Percentiles rank a stretch among this genome's conserved stretches.
Evolutionary conservation across 1,284 basidiomycete species (phyloP).

Genomic region (Pascua guehoae): DNA sequence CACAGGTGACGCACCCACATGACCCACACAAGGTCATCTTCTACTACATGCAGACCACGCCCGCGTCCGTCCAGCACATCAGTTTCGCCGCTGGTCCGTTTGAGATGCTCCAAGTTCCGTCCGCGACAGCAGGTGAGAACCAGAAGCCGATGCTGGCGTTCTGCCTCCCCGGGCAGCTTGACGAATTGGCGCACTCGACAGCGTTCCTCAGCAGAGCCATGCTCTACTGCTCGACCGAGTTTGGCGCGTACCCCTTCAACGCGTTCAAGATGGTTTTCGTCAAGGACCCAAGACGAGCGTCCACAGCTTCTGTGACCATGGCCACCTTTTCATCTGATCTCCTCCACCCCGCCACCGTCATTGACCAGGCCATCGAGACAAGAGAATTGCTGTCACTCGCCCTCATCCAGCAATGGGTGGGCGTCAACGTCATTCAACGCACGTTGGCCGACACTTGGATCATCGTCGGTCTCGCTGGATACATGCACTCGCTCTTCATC

Average conservation of each 20-base stretch:
- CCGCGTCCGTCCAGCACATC: conserved; percentile 92
- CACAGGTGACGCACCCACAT: conserved; percentile 84
- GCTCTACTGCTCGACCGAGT: conserved; percentile 86
- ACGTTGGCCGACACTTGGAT: conserved; percentile 96
- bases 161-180: conserved; percentile 77
- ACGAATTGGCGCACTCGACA: conserved; percentile 63
- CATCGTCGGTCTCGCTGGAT: conserved; percentile 84
- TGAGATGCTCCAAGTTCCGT: conserved; percentile 68
- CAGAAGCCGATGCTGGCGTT: conserved; percentile 90
- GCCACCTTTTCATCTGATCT: conserved; percentile 78
- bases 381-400: conserved; percentile 81
- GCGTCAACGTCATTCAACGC: conserved; percentile 93
- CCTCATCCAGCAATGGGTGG: conserved; percentile 93
- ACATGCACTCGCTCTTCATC: conserved; percentile 85
- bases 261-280: conserved; percentile 97
- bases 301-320: conserved; percentile 80
- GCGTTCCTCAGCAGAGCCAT: conserved; percentile 81
- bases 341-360: conserved; percentile 80
- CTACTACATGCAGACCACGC: conserved; percentile 80
- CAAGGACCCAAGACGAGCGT: conserved; percentile 73
- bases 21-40: conserved; percentile 94
- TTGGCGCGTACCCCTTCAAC: conserved; percentile 92
- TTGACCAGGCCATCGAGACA: conserved; percentile 91
- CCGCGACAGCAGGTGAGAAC: conserved; percentile 50
- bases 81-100: conserved; percentile 95